phyloP scores from a whole-genome alignment of 108 stramenopile species.

The Skeletonema costatum region DNA sequence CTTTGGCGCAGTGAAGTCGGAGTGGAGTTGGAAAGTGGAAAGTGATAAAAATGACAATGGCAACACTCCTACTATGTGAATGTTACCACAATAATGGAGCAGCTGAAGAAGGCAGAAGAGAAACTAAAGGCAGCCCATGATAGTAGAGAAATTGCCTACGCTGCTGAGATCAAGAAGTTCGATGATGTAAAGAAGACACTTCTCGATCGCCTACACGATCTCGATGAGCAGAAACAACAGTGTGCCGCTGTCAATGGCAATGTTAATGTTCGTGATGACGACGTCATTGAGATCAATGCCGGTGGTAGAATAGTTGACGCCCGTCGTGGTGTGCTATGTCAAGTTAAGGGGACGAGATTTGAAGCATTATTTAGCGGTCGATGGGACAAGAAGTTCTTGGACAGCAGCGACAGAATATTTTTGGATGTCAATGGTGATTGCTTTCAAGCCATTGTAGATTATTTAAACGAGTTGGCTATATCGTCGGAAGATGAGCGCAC shows the following conservation, averaged over 20 bases:
- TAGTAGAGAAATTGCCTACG: background rate
- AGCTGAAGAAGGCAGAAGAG: background rate
- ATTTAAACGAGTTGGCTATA: slow-evolving; percentile 8
- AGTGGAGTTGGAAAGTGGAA: too few species aligned
- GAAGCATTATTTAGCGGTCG: slow-evolving; percentile 29
- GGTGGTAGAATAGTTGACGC: slow-evolving; percentile 4
- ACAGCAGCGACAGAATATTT: slow-evolving; percentile 18
- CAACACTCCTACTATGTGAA: too few species aligned
- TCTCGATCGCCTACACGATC: background rate
- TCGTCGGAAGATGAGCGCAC: background rate
- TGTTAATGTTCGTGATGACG: background rate
- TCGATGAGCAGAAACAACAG: background rate
- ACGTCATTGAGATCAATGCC: slow-evolving; percentile 9
- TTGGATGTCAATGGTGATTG: slow-evolving; percentile 13
- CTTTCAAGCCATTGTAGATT: slow-evolving; percentile 12
- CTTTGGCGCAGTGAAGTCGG: too few species aligned
- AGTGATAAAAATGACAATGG: too few species aligned
- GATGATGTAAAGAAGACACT: background rate
- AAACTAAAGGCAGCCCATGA: slow-evolving; percentile 3
- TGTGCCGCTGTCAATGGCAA: background rate
- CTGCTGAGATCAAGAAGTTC: background rate
- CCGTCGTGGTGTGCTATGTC: background rate
- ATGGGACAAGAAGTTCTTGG: slow-evolving; percentile 26
- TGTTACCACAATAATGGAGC: background rate
- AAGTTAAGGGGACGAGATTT: slow-evolving; percentile 13